phyloP scores from a whole-genome alignment of 257 asterid genomes.

The Solanum lycopersicoides region DNA sequence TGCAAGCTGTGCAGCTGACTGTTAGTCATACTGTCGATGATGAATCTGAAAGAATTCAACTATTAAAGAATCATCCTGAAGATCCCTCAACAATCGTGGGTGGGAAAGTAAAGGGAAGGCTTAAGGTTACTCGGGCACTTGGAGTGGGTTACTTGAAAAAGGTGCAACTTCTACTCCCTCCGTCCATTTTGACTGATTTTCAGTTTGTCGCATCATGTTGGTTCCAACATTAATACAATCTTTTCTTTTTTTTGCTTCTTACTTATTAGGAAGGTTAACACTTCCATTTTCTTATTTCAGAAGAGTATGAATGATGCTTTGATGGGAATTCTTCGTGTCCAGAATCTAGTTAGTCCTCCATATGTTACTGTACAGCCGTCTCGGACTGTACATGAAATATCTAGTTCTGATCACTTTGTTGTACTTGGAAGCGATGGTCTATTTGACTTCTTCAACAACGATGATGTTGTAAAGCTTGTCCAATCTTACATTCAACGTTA shows the following conservation, averaged over 20 bases:
- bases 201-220: neutral
- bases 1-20: constrained; percentile 66
- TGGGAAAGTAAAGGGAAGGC: constrained; percentile 85
- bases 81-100: constrained; percentile 47
- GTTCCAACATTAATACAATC: neutral
- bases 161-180: constrained; percentile 25
- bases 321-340: constrained; percentile 94
- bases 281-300: constrained; percentile 32
- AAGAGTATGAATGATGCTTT: constrained; percentile 83
- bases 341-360: constrained; percentile 79
- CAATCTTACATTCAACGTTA: constrained; percentile 37
- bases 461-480: constrained; percentile 69
- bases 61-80: constrained; percentile 66
- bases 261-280: neutral
- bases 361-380: constrained; percentile 71
- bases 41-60: constrained; percentile 57
- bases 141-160: constrained; percentile 97
- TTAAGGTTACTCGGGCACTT: constrained; percentile 88
- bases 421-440: constrained; percentile 92
- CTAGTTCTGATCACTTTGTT: constrained; percentile 65
- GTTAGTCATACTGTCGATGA: constrained; percentile 76
- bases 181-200: neutral
- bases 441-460: constrained; percentile 86
- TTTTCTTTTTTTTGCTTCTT: neutral
- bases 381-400: constrained; percentile 50